Base-by-base conservation (phyloP, 805 yeast genomes). In the Pichia paraexigua region DNA sequence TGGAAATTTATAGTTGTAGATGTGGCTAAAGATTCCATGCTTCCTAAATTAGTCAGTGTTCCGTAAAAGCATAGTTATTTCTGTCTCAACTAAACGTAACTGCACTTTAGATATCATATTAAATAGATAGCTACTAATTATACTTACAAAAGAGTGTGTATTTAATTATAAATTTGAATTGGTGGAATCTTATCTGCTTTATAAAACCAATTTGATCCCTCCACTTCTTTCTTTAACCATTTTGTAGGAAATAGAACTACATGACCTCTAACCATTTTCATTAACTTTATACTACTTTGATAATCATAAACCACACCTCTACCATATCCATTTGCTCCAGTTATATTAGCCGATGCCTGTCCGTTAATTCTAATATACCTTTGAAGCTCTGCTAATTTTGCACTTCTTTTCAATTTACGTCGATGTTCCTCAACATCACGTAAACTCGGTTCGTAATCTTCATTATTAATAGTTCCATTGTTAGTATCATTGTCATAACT, bases 141-240 rank as follows among this genome's bases (percentile, higher is more conserved):
- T n/a, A n/a, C n/a, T n/a, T n/a, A n/a, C n/a, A n/a, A n/a, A n/a
- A n/a, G n/a, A n/a, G n/a, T n/a, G n/a, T n/a, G n/a, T n/a, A n/a
- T 12, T 24, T 60, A 89, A 61, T 90, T 92, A 65, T 87, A 94
- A 49, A 94, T 92, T 63, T 94, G 98, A 51, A 94, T 81, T 1
- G 99, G 99, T 6, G 98, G 97, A 27, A 94, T 72, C 61, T 96
- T 81, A 63, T 94, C 99, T 47, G 95, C 83, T 60, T 85, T 88
- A 72, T 88, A 91, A 65, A 90, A 91, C 98, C 98, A 92, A 63
- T 95, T 94, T 12, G 88, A 92, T 8, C 87, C 80, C 52, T 91
- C 96, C 30, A 90, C 79, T 67, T 94, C 99, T 53, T 82, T 78
- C 59, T 78, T 72, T 43, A 94, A 74, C 99, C 99, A 94, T 54